These are phyloP conservation scores for Fusarium temperatum DNA, from an alignment of 2,329 filamentous ascomycete species.

Conservation along the genomic window DNA sequence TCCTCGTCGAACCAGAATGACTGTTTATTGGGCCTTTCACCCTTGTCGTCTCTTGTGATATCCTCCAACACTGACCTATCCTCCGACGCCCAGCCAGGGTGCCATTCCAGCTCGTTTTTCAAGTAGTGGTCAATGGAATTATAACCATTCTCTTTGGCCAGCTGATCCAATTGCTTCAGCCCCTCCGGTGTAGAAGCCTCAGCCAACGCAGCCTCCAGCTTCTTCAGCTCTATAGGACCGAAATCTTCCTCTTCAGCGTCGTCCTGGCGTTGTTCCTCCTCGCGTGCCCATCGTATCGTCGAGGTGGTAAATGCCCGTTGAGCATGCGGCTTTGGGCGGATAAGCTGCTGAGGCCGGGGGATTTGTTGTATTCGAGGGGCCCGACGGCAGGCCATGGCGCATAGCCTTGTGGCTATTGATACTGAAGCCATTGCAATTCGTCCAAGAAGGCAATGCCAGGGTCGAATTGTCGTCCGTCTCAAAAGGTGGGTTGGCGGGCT, in stretches of 20 bases:
- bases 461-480: conserved; percentile 32
- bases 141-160: conserved; percentile 49
- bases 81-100: conserved; percentile 44
- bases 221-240: conserved; percentile 43
- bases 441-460: conserved; percentile 35
- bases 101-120: conserved; percentile 40
- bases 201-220: conserved; percentile 43
- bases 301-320: conserved; percentile 47
- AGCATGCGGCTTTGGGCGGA: conserved; percentile 28
- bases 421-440: conserved; percentile 51
- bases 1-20: conserved; percentile 61
- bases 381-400: conserved; percentile 47
- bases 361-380: conserved; percentile 38
- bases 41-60: conserved; percentile 44
- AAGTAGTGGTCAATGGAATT: conserved; percentile 47
- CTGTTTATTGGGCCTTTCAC: conserved; percentile 47
- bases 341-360: conserved; percentile 37
- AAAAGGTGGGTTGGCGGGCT: conserved; percentile 30
- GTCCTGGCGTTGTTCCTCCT: conserved; percentile 29
- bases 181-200: conserved; percentile 46
- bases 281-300: conserved; percentile 42
- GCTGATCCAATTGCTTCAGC: conserved; percentile 47
- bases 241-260: conserved; percentile 41
- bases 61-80: conserved; percentile 47
- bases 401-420: conserved; percentile 50